Percentiles rank a stretch among this genome's conserved stretches.
Conservation (phyloP, 163 green algal genomes). For the Chlamydomonas reinhardtii region DNA sequence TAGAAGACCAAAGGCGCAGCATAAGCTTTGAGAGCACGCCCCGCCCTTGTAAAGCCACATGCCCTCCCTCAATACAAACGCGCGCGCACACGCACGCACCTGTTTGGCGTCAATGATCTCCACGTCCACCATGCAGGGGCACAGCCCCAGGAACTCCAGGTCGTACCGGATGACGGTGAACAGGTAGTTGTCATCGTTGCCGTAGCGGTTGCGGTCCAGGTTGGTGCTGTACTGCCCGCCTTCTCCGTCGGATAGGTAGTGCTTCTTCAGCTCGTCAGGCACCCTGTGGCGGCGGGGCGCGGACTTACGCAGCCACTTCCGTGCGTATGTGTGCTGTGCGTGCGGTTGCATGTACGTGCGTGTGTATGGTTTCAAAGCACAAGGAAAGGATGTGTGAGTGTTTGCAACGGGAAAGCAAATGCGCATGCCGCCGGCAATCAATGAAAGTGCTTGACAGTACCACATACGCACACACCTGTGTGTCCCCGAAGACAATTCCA, state of each 20-base stretch:
- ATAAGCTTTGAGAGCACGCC: no score
- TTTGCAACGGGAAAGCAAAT: no score
- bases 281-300: slow-evolving; percentile 62
- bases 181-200: slow-evolving; percentile 97
- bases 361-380: no score
- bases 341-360: no score
- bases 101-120: slow-evolving; percentile 95
- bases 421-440: no score
- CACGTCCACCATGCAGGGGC: slow-evolving; percentile 91
- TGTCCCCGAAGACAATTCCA: slow-evolving; percentile 92
- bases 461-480: slow-evolving; percentile 69
- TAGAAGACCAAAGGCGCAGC: no score
- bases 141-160: slow-evolving; percentile 77
- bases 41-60: no score
- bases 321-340: no score
- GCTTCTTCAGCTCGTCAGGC: slow-evolving; percentile 91
- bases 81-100: not conserved
- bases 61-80: no score
- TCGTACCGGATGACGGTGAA: slow-evolving; percentile 93
- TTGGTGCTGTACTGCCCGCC: slow-evolving; percentile 95
- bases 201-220: slow-evolving; percentile 97
- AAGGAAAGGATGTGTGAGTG: no score
- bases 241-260: slow-evolving; percentile 89
- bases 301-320: no score
- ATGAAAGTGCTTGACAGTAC: no score